Conservation (phyloP, 768 basidiomycete genomes). For the Boletus bicolor region DNA sequence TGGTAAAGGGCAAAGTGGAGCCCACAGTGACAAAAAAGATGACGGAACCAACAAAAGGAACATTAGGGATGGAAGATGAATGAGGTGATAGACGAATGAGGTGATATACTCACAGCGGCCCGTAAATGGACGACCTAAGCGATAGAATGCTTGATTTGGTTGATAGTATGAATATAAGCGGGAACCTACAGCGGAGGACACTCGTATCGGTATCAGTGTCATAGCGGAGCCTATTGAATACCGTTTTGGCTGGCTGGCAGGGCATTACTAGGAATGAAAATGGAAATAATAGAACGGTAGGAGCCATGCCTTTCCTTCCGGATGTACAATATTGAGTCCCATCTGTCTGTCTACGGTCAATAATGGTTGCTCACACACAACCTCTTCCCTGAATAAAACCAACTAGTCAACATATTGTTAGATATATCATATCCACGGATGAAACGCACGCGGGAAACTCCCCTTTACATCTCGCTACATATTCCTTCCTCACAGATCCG, state of each 20-base stretch:
- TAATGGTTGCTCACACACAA: conserved; percentile 82
- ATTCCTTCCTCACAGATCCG: conserved; percentile 85
- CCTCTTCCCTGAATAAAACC: conserved; percentile 54
- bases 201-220: conserved; percentile 78
- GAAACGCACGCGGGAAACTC: conserved; percentile 78
- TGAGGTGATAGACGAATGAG: not conserved
- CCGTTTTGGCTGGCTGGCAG: conserved; percentile 76
- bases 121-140: conserved; percentile 77
- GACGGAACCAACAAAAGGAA: not conserved
- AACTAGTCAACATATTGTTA: not conserved
- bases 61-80: not conserved
- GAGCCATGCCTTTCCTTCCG: conserved; percentile 78
- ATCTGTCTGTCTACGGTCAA: conserved; percentile 94
- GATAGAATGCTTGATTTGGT: conserved; percentile 2
- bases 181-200: conserved; percentile 70
- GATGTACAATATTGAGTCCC: conserved; percentile 94
- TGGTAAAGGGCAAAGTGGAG: not conserved
- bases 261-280: not conserved
- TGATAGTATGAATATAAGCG: not conserved
- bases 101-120: conserved; percentile 72
- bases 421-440: not conserved
- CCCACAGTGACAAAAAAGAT: not conserved
- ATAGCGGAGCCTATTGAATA: conserved; percentile 81
- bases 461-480: conserved; percentile 84
- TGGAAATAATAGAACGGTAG: not conserved